Conservation (phyloP, 345 rosid species). For the Bruguiera sexangula region DNA sequence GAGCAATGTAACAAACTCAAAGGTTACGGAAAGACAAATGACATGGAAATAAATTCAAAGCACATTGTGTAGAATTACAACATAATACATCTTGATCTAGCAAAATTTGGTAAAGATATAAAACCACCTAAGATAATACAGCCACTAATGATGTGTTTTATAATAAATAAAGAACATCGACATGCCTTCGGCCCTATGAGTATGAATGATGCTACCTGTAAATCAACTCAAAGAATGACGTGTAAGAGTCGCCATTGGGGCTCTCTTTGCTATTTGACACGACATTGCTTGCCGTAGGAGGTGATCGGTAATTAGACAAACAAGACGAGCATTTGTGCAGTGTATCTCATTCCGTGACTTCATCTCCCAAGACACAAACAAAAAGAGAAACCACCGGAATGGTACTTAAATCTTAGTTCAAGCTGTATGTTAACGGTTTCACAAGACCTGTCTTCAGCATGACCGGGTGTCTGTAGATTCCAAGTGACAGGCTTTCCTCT, state of each 20-base stretch:
- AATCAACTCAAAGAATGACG: not conserved
- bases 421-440: not conserved
- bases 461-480: not conserved
- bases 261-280: not conserved
- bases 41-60: no score
- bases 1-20: no score
- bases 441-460: not conserved
- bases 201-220: no score
- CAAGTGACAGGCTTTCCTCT: constrained; percentile 3
- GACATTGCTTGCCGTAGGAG: not conserved
- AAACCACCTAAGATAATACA: not conserved
- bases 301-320: not conserved
- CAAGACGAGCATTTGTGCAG: not conserved
- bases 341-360: not conserved
- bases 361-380: not conserved
- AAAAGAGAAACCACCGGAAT: not conserved
- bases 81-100: not conserved
- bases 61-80: not conserved
- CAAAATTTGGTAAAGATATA: not conserved
- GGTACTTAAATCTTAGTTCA: constrained; percentile 6
- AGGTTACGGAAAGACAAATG: no score
- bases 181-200: no score
- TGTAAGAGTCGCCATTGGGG: not conserved
- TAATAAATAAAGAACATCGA: not conserved
- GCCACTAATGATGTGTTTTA: not conserved